A percentile compares a stretch with the other conserved stretches of the same genome.
phyloP scores from a whole-genome alignment of 768 basidiomycete genomes.

The Rhizopogon salebrosus region DNA sequence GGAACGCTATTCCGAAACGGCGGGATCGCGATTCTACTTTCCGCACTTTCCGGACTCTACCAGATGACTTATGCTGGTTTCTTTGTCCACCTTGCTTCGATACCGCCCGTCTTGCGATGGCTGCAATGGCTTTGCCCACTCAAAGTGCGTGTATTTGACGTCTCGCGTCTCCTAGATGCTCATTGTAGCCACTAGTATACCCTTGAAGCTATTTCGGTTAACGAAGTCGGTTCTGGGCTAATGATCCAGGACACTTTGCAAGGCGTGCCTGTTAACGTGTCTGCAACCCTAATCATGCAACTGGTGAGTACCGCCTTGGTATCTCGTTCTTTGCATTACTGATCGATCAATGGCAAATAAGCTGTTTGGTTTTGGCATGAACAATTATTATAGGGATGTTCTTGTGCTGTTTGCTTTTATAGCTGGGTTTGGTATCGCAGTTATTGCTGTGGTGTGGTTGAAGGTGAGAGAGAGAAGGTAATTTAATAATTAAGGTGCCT shows the following conservation, averaged over 20 bases:
- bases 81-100: conserved; percentile 81
- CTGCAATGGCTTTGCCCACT: conserved; percentile 86
- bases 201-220: conserved; percentile 84
- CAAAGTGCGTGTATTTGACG: conserved; percentile 33
- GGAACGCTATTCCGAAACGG: conserved; percentile 80
- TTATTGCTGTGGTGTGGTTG: conserved; percentile 76
- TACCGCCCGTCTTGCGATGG: conserved; percentile 92
- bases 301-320: conserved; percentile 42
- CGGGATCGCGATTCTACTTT: conserved; percentile 86
- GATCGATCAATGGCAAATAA: conserved; percentile 18
- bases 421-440: conserved; percentile 65
- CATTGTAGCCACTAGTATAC: conserved; percentile 34
- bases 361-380: conserved; percentile 82
- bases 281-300: conserved; percentile 83
- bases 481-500: not conserved
- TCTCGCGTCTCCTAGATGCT: not conserved
- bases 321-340: not conserved
- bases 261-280: conserved; percentile 79
- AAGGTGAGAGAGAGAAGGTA: conserved; percentile 59
- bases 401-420: conserved; percentile 84
- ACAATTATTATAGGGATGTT: conserved; percentile 87
- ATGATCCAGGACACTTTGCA: conserved; percentile 74
- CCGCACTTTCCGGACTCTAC: conserved; percentile 68
- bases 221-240: conserved; percentile 87
- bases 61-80: conserved; percentile 91